Conservation (phyloP, 2,329 filamentous ascomycete genomes). For the Daldinia sp. region DNA sequence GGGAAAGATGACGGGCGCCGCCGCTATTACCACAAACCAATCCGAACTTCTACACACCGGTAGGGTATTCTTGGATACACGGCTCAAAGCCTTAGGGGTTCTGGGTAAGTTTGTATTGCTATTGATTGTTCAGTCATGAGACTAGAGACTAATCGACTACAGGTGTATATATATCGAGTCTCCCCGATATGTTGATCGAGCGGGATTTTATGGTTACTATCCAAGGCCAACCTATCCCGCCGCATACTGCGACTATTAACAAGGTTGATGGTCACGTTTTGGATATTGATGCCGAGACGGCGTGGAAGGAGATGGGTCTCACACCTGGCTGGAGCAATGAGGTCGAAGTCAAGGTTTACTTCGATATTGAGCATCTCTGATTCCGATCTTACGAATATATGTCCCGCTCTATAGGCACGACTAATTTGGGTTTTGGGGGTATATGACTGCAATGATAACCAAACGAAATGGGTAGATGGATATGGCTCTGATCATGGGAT, state of each 20-base stretch:
- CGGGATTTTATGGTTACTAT: constrained; percentile 81
- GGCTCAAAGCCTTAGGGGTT: constrained; percentile 82
- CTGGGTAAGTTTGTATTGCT: constrained; percentile 65
- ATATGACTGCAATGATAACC: constrained; percentile 20
- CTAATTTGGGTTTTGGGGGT: neutral
- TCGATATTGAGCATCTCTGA: constrained; percentile 55
- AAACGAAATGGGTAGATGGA: constrained; percentile 1
- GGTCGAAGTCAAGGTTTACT: constrained; percentile 74
- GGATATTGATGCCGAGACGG: constrained; percentile 79
- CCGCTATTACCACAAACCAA: constrained; percentile 76
- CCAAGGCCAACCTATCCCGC: constrained; percentile 76
- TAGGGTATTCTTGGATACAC: constrained; percentile 73
- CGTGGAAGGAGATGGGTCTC: constrained; percentile 81
- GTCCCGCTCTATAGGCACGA: neutral
- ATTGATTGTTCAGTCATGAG: neutral
- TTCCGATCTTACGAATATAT: neutral
- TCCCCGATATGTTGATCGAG: constrained; percentile 70
- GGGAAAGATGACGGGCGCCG: constrained; percentile 90
- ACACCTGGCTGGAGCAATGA: constrained; percentile 84
- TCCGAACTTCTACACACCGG: constrained; percentile 68
- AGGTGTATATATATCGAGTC: constrained; percentile 82
- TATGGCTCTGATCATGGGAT: neutral
- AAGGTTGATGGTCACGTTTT: constrained; percentile 69
- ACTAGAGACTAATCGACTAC: constrained; percentile 36
- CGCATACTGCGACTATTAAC: constrained; percentile 72